phyloP scores from a whole-genome alignment of 1,284 basidiomycete genomes.

The Amylostereum areolatum region DNA sequence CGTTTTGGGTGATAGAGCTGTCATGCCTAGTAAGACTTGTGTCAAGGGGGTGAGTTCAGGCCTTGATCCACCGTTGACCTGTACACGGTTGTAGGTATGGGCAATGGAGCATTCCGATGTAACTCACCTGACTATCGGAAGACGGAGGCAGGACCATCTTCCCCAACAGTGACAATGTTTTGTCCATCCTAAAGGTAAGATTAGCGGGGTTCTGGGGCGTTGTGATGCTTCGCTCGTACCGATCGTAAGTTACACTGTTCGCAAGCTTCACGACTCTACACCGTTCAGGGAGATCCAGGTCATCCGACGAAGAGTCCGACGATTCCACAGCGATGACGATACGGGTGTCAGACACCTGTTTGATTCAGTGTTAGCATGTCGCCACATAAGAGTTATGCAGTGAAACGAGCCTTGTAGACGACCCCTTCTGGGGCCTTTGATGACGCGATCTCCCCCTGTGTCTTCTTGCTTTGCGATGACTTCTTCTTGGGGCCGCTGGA shows the following conservation, averaged over 20 bases:
- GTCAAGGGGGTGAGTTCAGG: conserved; percentile 45
- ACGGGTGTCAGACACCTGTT: conserved; percentile 67
- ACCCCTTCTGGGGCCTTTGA: conserved; percentile 61
- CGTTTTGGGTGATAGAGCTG: conserved; percentile 32
- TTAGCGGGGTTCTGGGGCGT: not conserved
- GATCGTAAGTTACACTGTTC: conserved; percentile 88
- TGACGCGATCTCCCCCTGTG: conserved; percentile 25
- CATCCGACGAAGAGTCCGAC: conserved; percentile 49
- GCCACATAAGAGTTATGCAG: not conserved
- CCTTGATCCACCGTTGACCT: conserved; percentile 25
- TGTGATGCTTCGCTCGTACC: conserved; percentile 35
- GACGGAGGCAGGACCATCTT: conserved; percentile 31
- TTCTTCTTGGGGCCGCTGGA: conserved; percentile 38
- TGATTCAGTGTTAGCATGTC: not conserved
- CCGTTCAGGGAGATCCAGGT: conserved; percentile 77
- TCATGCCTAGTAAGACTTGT: conserved; percentile 63
- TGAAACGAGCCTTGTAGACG: conserved; percentile 60
- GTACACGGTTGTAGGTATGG: not conserved
- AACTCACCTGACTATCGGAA: conserved; percentile 17
- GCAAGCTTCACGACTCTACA: conserved; percentile 85
- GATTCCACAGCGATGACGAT: conserved; percentile 73
- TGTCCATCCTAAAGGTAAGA: conserved; percentile 67
- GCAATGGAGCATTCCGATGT: conserved; percentile 3
- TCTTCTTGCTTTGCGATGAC: conserved; percentile 38
- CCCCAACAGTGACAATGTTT: conserved; percentile 63